These are phyloP conservation scores for Eucalyptus curtisii DNA, from an alignment of 345 rosid genomes.

Conservation along the genomic window DNA sequence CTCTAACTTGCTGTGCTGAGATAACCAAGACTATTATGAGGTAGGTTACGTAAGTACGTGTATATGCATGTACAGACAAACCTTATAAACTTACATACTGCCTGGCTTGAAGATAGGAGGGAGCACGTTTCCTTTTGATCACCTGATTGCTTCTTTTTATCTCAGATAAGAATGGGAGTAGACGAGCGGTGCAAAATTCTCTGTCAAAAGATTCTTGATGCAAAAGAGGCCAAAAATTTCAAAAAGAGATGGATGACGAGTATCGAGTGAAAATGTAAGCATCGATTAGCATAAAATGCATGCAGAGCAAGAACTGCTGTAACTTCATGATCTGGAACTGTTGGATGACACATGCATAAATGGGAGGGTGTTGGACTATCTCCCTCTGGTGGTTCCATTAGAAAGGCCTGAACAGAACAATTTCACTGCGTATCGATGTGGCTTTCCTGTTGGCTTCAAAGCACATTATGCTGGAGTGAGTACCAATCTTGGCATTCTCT, in stretches of 20 bases:
- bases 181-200: constrained; percentile 41
- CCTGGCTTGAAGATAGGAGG: not conserved
- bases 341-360: not conserved
- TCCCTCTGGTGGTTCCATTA: constrained; percentile 55
- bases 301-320: not conserved
- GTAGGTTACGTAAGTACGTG: not conserved
- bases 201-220: constrained; percentile 32
- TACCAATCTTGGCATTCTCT: not conserved
- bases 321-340: not conserved
- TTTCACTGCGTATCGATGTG: constrained; percentile 33
- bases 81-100: not conserved
- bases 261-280: constrained; percentile 71
- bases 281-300: not conserved
- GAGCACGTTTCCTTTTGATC: not conserved
- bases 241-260: constrained; percentile 72
- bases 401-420: constrained; percentile 32
- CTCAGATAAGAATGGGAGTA: constrained; percentile 78
- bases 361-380: constrained; percentile 55
- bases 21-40: constrained; percentile 8
- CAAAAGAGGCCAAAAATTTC: constrained; percentile 49
- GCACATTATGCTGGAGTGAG: constrained; percentile 57
- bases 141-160: not conserved
- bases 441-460: constrained; percentile 49
- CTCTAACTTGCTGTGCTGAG: too few species aligned
- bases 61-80: not conserved